Evolutionary conservation across 208 protist genomes (phyloP).

Genomic region (Wallacemonas collosoma): DNA sequence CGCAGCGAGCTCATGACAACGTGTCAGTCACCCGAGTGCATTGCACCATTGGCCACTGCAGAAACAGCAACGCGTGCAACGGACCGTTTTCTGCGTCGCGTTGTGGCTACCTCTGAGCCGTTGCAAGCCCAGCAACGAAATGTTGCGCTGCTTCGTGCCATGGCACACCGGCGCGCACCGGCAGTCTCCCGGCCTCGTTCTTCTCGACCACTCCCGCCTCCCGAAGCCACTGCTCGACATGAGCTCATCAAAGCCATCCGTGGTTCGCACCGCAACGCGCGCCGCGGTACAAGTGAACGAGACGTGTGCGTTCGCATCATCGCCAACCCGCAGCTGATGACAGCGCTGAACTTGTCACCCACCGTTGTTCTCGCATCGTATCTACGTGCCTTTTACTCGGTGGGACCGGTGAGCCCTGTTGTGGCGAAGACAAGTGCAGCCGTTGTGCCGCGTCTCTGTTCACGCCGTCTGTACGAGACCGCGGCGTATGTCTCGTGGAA

Average conservation of each 20-base stretch:
- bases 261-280: neutral
- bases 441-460: conserved; percentile 33
- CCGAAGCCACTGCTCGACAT: neutral
- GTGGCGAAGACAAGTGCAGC: conserved; percentile 36
- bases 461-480: conserved; percentile 24
- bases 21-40: neutral
- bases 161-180: neutral
- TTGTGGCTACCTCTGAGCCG: neutral
- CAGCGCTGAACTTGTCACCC: conserved; percentile 38
- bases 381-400: conserved; percentile 45
- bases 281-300: neutral
- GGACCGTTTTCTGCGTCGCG: conserved; percentile 4
- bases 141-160: conserved; percentile 6
- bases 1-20: conserved; percentile 3
- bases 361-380: conserved; percentile 30
- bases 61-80: neutral
- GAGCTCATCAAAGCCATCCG: neutral
- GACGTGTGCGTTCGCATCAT: conserved; percentile 8
- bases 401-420: conserved; percentile 16
- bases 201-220: neutral
- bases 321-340: conserved; percentile 30
- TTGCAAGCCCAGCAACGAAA: conserved; percentile 10
- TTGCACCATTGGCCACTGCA: neutral
- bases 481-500: conserved; percentile 70
- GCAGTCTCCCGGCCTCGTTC: neutral